Conservation (phyloP, 1,284 basidiomycete species). For the Pseudozyma hubeiensis region DNA sequence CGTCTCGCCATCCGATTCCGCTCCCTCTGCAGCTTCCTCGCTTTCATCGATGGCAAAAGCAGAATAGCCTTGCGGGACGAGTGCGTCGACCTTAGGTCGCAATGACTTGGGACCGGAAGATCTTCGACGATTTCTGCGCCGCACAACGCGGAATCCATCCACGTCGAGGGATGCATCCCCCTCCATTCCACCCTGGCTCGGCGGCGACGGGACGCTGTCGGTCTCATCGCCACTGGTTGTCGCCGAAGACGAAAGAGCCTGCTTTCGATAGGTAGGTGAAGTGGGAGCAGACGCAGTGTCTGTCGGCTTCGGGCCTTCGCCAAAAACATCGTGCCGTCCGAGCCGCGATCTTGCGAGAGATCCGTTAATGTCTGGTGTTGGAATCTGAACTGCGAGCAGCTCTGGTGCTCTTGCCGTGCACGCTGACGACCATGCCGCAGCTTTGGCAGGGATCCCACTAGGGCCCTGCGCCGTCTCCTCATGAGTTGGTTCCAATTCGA, state of each 20-base stretch:
- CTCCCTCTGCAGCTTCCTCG: constrained; percentile 19
- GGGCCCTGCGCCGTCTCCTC: constrained; percentile 2
- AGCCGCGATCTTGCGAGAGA: not conserved
- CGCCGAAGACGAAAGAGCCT: constrained; percentile 6
- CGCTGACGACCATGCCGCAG: not conserved
- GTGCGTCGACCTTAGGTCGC: constrained; percentile 59
- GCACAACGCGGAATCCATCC: constrained; percentile 48
- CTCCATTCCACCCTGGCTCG: not conserved
- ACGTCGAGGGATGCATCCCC: constrained; percentile 21
- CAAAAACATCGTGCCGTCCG: constrained; percentile 10
- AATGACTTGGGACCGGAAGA: constrained; percentile 35
- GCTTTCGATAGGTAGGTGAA: constrained; percentile 34
- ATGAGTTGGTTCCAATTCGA: constrained; percentile 25
- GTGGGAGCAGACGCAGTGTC: constrained; percentile 48
- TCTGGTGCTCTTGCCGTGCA: not conserved
- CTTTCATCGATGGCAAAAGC: constrained; percentile 42
- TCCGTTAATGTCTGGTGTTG: not conserved
- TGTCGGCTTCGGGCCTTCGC: constrained; percentile 23
- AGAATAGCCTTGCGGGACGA: constrained; percentile 47
- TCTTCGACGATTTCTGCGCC: constrained; percentile 31
- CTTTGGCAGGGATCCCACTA: not conserved
- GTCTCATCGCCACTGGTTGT: constrained; percentile 37
- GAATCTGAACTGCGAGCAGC: constrained; percentile 18
- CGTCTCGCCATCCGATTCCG: constrained; percentile 29
- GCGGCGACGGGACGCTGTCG: constrained; percentile 16